Conservation (phyloP, 2,329 filamentous ascomycete genomes). For the Stachybotrys chlorohalonatus region DNA sequence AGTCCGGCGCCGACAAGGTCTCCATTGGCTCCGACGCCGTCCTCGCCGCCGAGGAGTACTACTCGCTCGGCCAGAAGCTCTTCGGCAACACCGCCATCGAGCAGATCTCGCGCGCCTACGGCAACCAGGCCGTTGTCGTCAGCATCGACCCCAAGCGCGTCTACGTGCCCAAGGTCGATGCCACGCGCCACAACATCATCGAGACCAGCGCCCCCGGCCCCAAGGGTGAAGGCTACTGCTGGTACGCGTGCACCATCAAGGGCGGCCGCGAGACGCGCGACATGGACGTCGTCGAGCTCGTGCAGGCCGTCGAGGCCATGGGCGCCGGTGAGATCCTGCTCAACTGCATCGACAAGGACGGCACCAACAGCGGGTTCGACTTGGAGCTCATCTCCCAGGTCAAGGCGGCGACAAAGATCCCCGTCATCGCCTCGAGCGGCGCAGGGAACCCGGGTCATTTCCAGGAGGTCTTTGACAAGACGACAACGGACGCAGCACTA, state of each 20-base stretch:
- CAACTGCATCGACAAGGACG: conserved; percentile 97
- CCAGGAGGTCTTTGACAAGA: conserved; percentile 78
- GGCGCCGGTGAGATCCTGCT: conserved; percentile 88
- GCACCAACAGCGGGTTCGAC: conserved; percentile 90
- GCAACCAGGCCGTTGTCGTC: conserved; percentile 93
- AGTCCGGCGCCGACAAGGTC: conserved; percentile 93
- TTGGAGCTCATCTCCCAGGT: conserved; percentile 84
- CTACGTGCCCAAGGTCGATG: conserved; percentile 67
- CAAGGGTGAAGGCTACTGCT: conserved; percentile 72
- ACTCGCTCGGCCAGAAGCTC: conserved; percentile 57
- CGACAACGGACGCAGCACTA: conserved; percentile 81
- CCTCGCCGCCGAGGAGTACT: conserved; percentile 84
- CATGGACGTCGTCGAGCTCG: conserved; percentile 82
- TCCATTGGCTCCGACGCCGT: conserved; percentile 95
- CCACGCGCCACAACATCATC: conserved; percentile 64
- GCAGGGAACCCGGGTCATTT: conserved; percentile 86
- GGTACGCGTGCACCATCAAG: conserved; percentile 97
- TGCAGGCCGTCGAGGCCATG: conserved; percentile 88
- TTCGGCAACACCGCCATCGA: conserved; percentile 86
- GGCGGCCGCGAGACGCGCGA: conserved; percentile 91
- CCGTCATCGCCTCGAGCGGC: conserved; percentile 90
- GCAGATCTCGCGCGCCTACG: conserved; percentile 87
- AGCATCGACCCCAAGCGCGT: conserved; percentile 89
- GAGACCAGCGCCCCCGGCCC: conserved; percentile 62
- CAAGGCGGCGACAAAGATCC: conserved; percentile 79